Percentiles rank a stretch among this genome's conserved stretches.
Conservation (phyloP, 108 stramenopile species). For the Skeletonema costatum region DNA sequence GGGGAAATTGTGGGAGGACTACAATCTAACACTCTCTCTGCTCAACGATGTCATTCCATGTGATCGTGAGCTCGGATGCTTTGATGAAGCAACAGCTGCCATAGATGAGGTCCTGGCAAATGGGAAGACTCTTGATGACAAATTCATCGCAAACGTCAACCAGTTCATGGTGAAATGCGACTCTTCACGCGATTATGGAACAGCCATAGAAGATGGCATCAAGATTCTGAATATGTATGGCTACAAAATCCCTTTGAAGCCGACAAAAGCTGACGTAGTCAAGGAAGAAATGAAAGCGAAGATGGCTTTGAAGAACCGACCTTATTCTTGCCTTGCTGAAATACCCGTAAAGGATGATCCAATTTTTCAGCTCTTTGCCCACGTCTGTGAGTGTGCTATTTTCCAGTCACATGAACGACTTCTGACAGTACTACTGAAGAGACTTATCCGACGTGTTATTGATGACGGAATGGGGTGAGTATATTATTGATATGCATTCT, state of each 20-base stretch:
- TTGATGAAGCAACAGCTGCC: constrained; percentile 3
- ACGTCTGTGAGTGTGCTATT: constrained; percentile 1
- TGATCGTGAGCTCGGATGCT: constrained; percentile 12
- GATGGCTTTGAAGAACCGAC: constrained; percentile 14
- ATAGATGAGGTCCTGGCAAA: constrained; percentile 25
- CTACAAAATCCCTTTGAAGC: constrained; percentile 7
- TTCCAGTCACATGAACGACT: constrained; percentile 14
- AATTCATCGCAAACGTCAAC: constrained; percentile 9
- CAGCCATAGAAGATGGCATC: constrained; percentile 19
- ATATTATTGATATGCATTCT: too few species aligned
- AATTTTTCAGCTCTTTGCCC: constrained; percentile 8
- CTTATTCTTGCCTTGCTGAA: constrained; percentile 2
- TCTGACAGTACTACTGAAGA: background rate
- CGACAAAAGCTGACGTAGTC: constrained; percentile 6
- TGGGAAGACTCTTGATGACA: constrained; percentile 26
- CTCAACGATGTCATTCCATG: background rate
- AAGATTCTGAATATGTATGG: constrained; percentile 12
- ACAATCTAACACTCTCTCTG: constrained; percentile 8
- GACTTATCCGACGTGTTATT: constrained; percentile 8
- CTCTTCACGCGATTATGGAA: constrained; percentile 9
- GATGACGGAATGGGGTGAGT: constrained; percentile 9
- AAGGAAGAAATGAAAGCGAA: constrained; percentile 9
- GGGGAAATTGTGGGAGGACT: constrained; percentile 1
- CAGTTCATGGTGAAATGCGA: constrained; percentile 1
- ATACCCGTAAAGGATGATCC: background rate